Evolutionary conservation across 2,329 filamentous ascomycete species (phyloP).

Genomic region (Purpureocillium lavendulum): DNA sequence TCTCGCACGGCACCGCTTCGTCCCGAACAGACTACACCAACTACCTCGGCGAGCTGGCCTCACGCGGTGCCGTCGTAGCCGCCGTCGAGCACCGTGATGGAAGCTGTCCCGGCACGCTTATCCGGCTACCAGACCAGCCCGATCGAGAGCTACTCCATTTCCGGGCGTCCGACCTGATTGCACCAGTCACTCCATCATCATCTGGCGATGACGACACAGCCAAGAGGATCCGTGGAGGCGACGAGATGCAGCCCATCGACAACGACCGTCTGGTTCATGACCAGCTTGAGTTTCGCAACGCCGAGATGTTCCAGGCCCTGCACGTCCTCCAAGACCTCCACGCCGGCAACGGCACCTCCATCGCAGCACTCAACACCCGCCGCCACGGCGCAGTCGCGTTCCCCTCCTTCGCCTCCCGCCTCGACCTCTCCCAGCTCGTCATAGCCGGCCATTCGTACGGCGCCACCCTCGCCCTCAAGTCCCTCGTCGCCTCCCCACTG

Average conservation of each 20-base stretch:
- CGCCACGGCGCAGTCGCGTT: conserved; percentile 34
- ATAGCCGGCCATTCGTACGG: conserved; percentile 59
- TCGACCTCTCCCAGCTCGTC: conserved; percentile 45
- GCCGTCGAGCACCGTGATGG: conserved; percentile 45
- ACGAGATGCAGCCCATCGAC: conserved; percentile 20
- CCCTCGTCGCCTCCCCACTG: conserved; percentile 37
- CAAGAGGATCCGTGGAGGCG: too few species aligned
- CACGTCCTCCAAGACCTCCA: conserved; percentile 31
- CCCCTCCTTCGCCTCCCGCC: conserved; percentile 39
- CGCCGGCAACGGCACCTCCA: conserved; percentile 23
- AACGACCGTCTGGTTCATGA: conserved; percentile 29
- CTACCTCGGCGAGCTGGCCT: conserved; percentile 40
- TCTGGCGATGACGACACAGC: too few species aligned
- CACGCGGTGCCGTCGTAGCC: conserved; percentile 39
- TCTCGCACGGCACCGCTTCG: conserved; percentile 44
- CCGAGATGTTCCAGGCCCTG: conserved; percentile 38
- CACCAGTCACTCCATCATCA: conserved; percentile 4
- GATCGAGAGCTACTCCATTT: conserved; percentile 26
- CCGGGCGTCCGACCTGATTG: conserved; percentile 22
- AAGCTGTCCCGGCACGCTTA: conserved; percentile 35
- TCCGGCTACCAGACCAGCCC: conserved; percentile 21
- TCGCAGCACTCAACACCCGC: conserved; percentile 34
- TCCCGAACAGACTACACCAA: conserved; percentile 43
- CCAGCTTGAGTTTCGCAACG: conserved; percentile 41
- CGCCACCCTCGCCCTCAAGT: conserved; percentile 54